Evolutionary conservation across 2,329 filamentous ascomycete genomes (phyloP).

Genomic region (Arthrocladium fulminans): DNA sequence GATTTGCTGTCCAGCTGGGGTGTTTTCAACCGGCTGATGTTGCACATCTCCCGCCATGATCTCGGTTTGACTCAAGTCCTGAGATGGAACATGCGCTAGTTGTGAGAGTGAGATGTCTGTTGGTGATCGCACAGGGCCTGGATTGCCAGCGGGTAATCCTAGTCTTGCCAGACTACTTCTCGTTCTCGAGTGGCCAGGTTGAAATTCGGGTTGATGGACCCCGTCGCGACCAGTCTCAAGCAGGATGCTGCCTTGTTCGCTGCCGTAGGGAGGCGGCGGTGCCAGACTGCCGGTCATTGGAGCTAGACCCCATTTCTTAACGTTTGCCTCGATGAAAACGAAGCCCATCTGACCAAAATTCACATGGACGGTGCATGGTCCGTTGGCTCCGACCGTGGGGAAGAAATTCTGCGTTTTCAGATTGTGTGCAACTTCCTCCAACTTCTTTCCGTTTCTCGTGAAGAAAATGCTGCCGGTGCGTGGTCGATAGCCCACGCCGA

Average conservation of each 20-base stretch:
- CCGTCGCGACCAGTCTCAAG: constrained; percentile 70
- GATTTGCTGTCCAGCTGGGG: constrained; percentile 46
- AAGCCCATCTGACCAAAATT: constrained; percentile 98
- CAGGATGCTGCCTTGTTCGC: constrained; percentile 91
- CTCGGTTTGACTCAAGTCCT: constrained; percentile 53
- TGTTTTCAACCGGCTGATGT: constrained; percentile 20
- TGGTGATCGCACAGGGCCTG: constrained; percentile 79
- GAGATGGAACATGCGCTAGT: constrained; percentile 60
- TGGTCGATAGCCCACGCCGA: constrained; percentile 90
- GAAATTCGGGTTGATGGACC: constrained; percentile 35
- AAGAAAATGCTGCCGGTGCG: constrained; percentile 95
- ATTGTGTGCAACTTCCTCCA: constrained; percentile 89
- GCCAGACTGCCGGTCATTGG: constrained; percentile 92
- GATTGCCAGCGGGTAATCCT: constrained; percentile 60
- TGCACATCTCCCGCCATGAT: constrained; percentile 38
- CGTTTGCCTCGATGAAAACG: constrained; percentile 97
- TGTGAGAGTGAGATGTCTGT: constrained; percentile 94
- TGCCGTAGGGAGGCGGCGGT: constrained; percentile 91
- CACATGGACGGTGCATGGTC: constrained; percentile 84
- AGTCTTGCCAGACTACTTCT: constrained; percentile 71
- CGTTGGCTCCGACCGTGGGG: constrained; percentile 91
- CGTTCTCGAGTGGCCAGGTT: constrained; percentile 61
- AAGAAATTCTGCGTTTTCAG: constrained; percentile 96
- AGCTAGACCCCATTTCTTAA: constrained; percentile 98
- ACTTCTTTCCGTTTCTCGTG: constrained; percentile 92